These are phyloP conservation scores for Penicillium fimorum DNA, from an alignment of 495 filamentous ascomycete genomes.

Conservation along the genomic window DNA sequence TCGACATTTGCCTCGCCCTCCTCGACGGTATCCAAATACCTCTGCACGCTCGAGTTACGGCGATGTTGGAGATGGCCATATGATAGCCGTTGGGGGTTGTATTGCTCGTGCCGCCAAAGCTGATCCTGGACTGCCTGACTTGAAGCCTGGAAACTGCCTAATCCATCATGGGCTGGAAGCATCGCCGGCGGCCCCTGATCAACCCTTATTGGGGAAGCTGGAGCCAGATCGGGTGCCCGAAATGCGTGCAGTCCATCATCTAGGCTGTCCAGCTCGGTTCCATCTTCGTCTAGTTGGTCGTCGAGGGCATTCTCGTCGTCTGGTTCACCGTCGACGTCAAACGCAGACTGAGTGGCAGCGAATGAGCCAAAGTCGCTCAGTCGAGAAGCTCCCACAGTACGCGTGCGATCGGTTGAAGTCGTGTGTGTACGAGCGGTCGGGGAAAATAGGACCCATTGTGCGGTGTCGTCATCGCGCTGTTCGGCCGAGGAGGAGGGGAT, in stretches of 20 bases:
- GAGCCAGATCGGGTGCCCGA: slow-evolving; percentile 59
- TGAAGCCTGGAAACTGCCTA: slow-evolving; percentile 73
- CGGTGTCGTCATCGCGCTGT: slow-evolving; percentile 60
- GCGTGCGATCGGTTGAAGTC: slow-evolving; percentile 68
- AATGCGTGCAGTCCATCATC: slow-evolving; percentile 89
- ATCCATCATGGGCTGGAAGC: slow-evolving; percentile 85
- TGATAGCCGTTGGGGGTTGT: slow-evolving; percentile 62
- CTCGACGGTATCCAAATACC: slow-evolving; percentile 63
- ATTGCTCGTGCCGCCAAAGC: slow-evolving; percentile 80
- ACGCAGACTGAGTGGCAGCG: slow-evolving; percentile 52
- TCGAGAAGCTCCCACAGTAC: slow-evolving; percentile 70
- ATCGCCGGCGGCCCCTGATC: slow-evolving; percentile 59
- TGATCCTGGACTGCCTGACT: slow-evolving; percentile 65
- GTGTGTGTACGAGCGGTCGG: slow-evolving; percentile 69
- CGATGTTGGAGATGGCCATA: slow-evolving; percentile 32
- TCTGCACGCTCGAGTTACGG: slow-evolving; percentile 60
- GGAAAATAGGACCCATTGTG: slow-evolving; percentile 97
- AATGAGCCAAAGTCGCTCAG: slow-evolving; percentile 86
- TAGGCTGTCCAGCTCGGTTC: slow-evolving; percentile 78
- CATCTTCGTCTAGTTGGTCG: slow-evolving; percentile 62
- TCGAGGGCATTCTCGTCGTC: slow-evolving; percentile 48
- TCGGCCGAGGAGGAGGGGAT: slow-evolving; percentile 39
- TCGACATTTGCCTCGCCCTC: slow-evolving; percentile 54
- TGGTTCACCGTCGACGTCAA: slow-evolving; percentile 47
- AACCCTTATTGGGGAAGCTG: slow-evolving; percentile 43